Conservation (phyloP, 805 yeast species). For the Yamadazyma olivae region DNA sequence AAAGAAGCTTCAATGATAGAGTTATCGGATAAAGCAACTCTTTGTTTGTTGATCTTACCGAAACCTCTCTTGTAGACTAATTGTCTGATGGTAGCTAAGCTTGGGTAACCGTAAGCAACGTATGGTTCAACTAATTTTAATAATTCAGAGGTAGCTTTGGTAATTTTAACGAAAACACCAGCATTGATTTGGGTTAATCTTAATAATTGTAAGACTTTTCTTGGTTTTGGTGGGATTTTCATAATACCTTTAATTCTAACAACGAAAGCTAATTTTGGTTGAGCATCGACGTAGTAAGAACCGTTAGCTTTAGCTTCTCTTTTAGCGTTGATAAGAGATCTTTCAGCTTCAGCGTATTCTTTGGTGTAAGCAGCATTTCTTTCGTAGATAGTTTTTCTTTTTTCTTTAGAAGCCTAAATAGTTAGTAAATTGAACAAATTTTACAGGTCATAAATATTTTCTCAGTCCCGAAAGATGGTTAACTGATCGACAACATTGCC, state of each 20-base stretch:
- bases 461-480: conserved; percentile 89
- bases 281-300: conserved; percentile 93
- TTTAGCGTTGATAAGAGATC: conserved; percentile 81
- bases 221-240: conserved; percentile 99
- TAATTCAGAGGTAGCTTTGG: conserved; percentile 93
- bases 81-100: conserved; percentile 85
- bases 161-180: conserved; percentile 91
- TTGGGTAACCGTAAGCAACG: conserved; percentile 98
- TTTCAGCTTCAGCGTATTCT: conserved; percentile 92
- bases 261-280: conserved; percentile 91
- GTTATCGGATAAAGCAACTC: conserved; percentile 87
- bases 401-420: conserved; percentile 40
- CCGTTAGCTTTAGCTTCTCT: conserved; percentile 94
- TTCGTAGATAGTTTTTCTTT: conserved; percentile 73
- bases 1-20: conserved; percentile 81
- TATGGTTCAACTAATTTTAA: conserved; percentile 93
- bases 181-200: conserved; percentile 92
- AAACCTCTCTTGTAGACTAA: conserved; percentile 95
- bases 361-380: conserved; percentile 96
- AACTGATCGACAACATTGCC: conserved; percentile 71
- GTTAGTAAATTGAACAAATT: conserved; percentile 27
- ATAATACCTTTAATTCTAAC: conserved; percentile 99
- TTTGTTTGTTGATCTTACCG: conserved; percentile 97
- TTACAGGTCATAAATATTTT: conserved; percentile 17
- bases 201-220: conserved; percentile 94